Evolutionary conservation across 1,284 basidiomycete species (phyloP), one percentile per base, ranked within the genome.

Genomic region (Ganoderma meredithae): DNA sequence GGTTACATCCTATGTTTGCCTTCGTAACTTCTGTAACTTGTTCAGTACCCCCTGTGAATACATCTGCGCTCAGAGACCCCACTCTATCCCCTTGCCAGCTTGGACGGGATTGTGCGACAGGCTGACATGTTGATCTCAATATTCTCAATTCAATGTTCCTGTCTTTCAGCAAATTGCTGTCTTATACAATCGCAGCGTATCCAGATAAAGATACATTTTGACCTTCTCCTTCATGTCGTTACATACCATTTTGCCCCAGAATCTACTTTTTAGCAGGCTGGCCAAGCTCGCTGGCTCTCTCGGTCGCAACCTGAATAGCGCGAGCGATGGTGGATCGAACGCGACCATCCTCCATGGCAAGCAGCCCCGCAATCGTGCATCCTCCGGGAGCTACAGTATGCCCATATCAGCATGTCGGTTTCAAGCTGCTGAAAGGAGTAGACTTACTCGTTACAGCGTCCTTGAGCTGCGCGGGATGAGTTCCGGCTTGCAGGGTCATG

Each of bases 401-500:
- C 12, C 4, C 33, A 12, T 25, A 64, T 49, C 22, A 8, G 66
- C 31, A 9, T 41, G 41, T 40, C 59, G 6, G 13, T 15, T 1
- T 12, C 0, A 1, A 39, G 39, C 1, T 52, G 22, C 6, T 33
- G 27, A 13, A 58, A n/a, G 25, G 60, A 40, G 22, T 19, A 12
- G 2, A 83, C 94, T 76, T 77, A 96, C 96, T 99, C 1, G 98
- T 99, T 7, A 99, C 98, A 31, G 95, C 91, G 81, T 99, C 98
- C 80, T 99, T 99, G 74, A 99, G 91, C 72, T 97, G 95, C 7
- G 98, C 97, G 1, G 98, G 98, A 80, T 99, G 98, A 39, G 90
- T 85, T 8, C 92, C 94, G 0, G 89, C 88, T 76, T 96, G 92
- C 2, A 99, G 85, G 1, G 94, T 92, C 98, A 99, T 99, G 40